Evolutionary conservation across 1,139 yeast species (phyloP).

Genomic region (Lodderomyces beijingensis): DNA sequence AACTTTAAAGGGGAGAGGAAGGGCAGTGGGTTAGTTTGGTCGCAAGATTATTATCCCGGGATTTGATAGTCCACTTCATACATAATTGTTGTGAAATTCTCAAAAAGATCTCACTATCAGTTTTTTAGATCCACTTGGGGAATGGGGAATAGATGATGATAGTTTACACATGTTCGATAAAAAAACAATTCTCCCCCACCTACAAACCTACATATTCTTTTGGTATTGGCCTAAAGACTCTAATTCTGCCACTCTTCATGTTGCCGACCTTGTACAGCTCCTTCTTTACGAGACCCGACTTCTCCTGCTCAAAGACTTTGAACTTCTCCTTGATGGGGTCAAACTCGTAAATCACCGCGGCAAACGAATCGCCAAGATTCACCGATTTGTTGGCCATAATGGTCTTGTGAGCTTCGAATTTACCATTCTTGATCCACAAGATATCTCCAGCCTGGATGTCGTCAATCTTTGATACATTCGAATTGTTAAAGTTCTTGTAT

Average conservation of each 20-base stretch:
- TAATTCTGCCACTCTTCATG: constrained; percentile 72
- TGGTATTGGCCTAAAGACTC: constrained; percentile 73
- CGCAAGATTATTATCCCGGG: too few relatives aligned
- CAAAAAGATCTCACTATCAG: too few relatives aligned
- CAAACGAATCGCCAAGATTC: constrained; percentile 39
- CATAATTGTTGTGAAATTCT: too few relatives aligned
- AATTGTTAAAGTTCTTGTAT: constrained; percentile 43
- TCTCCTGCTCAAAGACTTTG: constrained; percentile 62
- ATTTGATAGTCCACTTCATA: too few relatives aligned
- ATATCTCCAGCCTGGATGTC: constrained; percentile 82
- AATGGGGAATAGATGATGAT: too few relatives aligned
- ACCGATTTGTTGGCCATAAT: constrained; percentile 46
- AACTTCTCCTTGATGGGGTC: constrained; percentile 74
- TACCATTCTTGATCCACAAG: constrained; percentile 68
- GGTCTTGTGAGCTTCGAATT: constrained; percentile 66
- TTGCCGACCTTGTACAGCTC: constrained; percentile 67
- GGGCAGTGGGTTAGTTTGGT: too few relatives aligned
- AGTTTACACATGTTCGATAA: too few relatives aligned
- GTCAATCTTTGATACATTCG: constrained; percentile 54
- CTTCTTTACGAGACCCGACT: constrained; percentile 52
- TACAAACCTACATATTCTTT: constrained; percentile 27
- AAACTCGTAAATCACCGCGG: constrained; percentile 55
- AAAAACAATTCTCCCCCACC: too few relatives aligned
- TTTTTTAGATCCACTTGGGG: too few relatives aligned
- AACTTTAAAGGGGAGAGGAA: too few relatives aligned